Evolutionary conservation across 257 asterid species (phyloP).

Genomic region (Solanum gandarillasii): DNA sequence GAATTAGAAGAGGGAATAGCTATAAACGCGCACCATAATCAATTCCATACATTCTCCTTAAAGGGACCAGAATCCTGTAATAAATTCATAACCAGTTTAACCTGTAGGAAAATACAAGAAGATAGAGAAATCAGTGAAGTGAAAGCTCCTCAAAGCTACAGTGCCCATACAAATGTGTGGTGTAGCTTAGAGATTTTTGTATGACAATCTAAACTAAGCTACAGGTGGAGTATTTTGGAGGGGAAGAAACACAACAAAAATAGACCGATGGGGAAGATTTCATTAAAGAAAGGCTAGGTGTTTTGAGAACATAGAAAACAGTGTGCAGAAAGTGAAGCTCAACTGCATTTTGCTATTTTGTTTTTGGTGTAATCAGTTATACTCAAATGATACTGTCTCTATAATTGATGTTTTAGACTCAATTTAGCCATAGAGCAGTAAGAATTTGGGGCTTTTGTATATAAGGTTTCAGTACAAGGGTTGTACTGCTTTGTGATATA

Average conservation of each 20-base stretch:
- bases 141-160: too few species aligned
- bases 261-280: neutral
- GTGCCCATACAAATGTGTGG: too few species aligned
- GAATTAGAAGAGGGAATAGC: neutral
- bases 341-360: too few species aligned
- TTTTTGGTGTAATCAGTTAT: too few species aligned
- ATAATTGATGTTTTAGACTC: too few species aligned
- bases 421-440: too few species aligned
- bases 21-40: neutral
- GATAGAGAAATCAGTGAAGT: neutral
- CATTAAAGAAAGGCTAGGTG: neutral
- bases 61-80: constrained; percentile 78
- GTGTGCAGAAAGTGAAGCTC: too few species aligned
- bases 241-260: neutral
- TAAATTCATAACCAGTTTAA: constrained; percentile 59
- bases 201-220: neutral
- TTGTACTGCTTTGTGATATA: too few species aligned
- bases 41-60: constrained; percentile 30
- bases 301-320: too few species aligned
- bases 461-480: too few species aligned
- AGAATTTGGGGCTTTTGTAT: too few species aligned
- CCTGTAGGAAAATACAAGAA: constrained; percentile 24
- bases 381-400: too few species aligned
- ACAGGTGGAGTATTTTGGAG: neutral
- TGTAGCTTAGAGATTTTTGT: neutral